Base-by-base conservation (phyloP, 1,284 basidiomycete genomes). In the Cystobasidiaceae sp. region DNA sequence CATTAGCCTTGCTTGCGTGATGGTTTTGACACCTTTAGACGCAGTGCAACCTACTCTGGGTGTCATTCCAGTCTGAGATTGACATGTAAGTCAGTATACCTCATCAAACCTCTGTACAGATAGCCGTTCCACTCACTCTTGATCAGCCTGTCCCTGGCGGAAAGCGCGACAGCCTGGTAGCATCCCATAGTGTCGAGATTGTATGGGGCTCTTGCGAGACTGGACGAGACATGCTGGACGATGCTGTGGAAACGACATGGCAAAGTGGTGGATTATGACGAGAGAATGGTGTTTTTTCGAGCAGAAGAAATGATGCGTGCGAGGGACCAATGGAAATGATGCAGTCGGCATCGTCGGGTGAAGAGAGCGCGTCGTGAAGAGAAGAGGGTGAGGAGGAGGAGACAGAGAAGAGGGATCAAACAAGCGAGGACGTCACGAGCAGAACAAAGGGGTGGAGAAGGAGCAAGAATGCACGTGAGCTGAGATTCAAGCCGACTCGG, bases 181-280 rank as follows among this genome's bases (percentile, higher is more conserved):
- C 86, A 86, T 68, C 89, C 86, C 55, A 74, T 57, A 67, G 68
- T 69, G 30, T 73, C 67, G 58, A 93, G 79, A 75, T 91, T 94
- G 81, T 87, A 87, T 1, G 90, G 84, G 75, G 91, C 89, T 61
- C 90, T 85, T 8, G 90, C 90, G 57, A 96, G 81, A 11, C 89
- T 88, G 0, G 90, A 90, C 72, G 90, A 88, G 54, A 92, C 74
- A 75, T 93, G 89, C 52, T 66, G 63, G 37, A 66, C 55, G 28
- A 59, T 59, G 56, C 63, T 59, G 44, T 43, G 17, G 15, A 41
- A 9, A 4, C 21, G 34, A n/a, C 13, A 17, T 17, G 15, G 3
- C 23, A n/a, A 5, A 23, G 13, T 46, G n/a, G 7, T 17, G 13
- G n/a, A 21, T 32, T 8, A 37, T 7, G 15, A 54, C 8, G 11